Evolutionary conservation across 352 stramenopile genomes (phyloP).

Genomic region (Pilasporangium apinafurcum): DNA sequence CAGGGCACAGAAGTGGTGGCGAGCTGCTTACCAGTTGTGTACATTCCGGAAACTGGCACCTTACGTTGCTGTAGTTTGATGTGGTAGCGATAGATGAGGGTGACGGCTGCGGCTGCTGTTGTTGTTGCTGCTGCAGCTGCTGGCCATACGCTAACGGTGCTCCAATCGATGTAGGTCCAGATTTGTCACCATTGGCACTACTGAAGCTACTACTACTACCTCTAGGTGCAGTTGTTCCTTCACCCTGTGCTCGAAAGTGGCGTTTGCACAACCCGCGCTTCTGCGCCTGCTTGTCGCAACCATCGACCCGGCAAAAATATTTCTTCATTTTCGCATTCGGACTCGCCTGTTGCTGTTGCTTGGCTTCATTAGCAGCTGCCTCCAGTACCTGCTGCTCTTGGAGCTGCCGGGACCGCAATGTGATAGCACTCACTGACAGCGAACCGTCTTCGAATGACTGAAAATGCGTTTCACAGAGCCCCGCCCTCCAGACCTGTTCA

Average conservation of each 20-base stretch:
- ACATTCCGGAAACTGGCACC: conserved; percentile 47
- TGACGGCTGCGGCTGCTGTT: conserved; percentile 3
- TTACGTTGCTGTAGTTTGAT: too few relatives aligned
- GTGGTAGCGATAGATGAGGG: too few relatives aligned
- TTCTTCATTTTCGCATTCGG: conserved; percentile 28
- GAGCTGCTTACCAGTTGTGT: conserved; percentile 13
- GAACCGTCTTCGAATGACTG: conserved; percentile 35
- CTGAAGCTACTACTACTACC: neutral
- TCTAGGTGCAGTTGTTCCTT: neutral
- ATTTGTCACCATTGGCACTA: too few relatives aligned
- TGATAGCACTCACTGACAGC: conserved; percentile 58
- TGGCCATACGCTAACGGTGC: too few relatives aligned
- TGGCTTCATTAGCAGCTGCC: conserved; percentile 7
- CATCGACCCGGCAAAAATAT: conserved; percentile 60
- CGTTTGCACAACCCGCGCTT: conserved; percentile 56
- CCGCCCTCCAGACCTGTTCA: conserved; percentile 14
- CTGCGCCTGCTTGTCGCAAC: conserved; percentile 59
- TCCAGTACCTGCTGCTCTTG: conserved; percentile 10
- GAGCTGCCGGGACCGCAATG: conserved; percentile 28
- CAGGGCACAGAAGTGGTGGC: conserved; percentile 29
- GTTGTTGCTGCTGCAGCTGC: conserved; percentile 1
- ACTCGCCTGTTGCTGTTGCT: conserved; percentile 8
- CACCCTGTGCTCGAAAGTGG: conserved; percentile 43
- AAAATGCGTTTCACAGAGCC: conserved; percentile 43
- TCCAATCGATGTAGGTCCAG: too few relatives aligned